These are phyloP conservation scores for Porogramme epimiltina DNA, from an alignment of 1,284 basidiomycete genomes.

Conservation along the genomic window DNA sequence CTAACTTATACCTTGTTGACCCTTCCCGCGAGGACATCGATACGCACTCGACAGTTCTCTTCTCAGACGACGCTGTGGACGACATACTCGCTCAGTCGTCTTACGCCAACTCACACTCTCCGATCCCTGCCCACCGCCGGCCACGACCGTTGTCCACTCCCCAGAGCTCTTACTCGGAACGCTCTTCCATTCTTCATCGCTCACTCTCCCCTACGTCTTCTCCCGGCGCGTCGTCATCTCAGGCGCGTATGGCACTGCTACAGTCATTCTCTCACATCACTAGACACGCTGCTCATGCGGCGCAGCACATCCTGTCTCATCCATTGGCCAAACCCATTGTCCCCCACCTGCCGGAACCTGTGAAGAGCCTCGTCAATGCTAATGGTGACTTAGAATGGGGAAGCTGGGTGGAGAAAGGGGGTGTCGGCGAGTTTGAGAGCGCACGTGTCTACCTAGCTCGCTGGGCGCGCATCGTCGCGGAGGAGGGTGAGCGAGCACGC, in stretches of 20 bases:
- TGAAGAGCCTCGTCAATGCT: conserved; percentile 83
- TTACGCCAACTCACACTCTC: conserved; percentile 75
- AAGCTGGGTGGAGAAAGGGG: conserved; percentile 85
- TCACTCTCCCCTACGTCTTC: conserved; percentile 56
- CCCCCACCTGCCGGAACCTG: conserved; percentile 91
- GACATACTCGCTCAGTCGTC: conserved; percentile 79
- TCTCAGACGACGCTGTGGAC: conserved; percentile 81
- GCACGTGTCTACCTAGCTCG: conserved; percentile 95
- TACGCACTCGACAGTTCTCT: conserved; percentile 81
- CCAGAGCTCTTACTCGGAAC: conserved; percentile 61
- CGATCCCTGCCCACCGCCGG: conserved; percentile 79
- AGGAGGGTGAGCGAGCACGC: conserved; percentile 89
- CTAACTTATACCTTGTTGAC: conserved; percentile 87
- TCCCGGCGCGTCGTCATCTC: conserved; percentile 53
- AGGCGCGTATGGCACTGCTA: conserved; percentile 75
- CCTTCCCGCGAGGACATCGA: conserved; percentile 90
- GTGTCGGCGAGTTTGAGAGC: conserved; percentile 92
- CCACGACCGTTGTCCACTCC: conserved; percentile 63
- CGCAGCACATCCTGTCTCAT: conserved; percentile 90
- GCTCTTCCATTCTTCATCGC: conserved; percentile 78
- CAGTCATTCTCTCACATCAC: conserved; percentile 91
- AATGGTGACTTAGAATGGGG: conserved; percentile 85
- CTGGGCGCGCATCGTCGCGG: conserved; percentile 96
- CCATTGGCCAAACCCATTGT: conserved; percentile 93
- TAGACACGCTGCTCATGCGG: conserved; percentile 84